Percentiles rank a stretch among this genome's conserved stretches.
Evolutionary conservation across 1,284 basidiomycete genomes (phyloP).

Genomic region (Megacollybia platyphylla): DNA sequence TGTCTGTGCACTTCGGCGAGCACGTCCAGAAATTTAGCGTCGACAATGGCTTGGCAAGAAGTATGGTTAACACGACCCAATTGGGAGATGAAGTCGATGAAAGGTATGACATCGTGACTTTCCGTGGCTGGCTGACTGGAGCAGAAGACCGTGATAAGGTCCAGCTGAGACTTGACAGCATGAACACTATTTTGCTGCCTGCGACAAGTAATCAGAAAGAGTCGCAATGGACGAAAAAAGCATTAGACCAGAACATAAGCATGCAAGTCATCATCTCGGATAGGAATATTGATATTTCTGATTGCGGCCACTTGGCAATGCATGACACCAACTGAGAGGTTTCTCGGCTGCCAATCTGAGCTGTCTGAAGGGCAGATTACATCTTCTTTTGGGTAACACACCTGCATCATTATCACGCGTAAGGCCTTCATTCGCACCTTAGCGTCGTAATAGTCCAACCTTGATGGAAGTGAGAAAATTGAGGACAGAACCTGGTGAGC

Average conservation of each 20-base stretch:
- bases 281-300: conserved; percentile 9
- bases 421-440: conserved; percentile 10
- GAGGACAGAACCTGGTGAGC: background rate
- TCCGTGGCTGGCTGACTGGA: conserved; percentile 7
- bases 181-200: background rate
- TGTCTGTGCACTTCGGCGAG: conserved; percentile 4
- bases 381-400: too few relatives aligned
- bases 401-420: conserved; percentile 10
- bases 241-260: conserved; percentile 6
- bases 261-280: conserved; percentile 9
- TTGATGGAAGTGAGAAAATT: background rate
- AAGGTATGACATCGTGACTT: conserved; percentile 7
- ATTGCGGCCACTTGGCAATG: conserved; percentile 9
- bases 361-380: too few relatives aligned
- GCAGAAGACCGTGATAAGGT: conserved; percentile 7
- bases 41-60: conserved; percentile 6
- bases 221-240: background rate
- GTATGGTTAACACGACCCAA: conserved; percentile 5
- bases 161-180: conserved; percentile 3
- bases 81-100: conserved; percentile 7
- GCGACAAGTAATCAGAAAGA: background rate
- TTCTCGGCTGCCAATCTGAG: conserved; percentile 8
- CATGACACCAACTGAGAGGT: conserved; percentile 7
- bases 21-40: conserved; percentile 6
- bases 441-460: conserved; percentile 9